Evolutionary conservation across 768 basidiomycete genomes (phyloP).

Genomic region (Boletus edulis): DNA sequence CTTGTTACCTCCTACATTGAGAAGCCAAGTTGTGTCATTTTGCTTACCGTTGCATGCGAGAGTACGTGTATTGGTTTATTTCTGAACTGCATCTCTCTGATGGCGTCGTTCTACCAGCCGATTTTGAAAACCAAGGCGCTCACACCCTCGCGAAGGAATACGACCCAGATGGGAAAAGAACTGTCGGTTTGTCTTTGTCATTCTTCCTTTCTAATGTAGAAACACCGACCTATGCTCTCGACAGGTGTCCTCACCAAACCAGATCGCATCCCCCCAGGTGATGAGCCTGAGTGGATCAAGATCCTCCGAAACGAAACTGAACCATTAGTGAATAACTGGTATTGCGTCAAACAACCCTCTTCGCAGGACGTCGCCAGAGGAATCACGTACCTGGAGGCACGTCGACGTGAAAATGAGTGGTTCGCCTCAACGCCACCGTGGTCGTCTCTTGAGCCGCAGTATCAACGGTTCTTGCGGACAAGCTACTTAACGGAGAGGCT

Average conservation of each 20-base stretch:
- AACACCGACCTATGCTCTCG: neutral
- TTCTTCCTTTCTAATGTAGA: slow-evolving; percentile 29
- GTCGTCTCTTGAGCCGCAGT: slow-evolving; percentile 48
- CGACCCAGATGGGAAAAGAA: slow-evolving; percentile 63
- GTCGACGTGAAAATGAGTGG: slow-evolving; percentile 52
- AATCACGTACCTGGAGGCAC: slow-evolving; percentile 56
- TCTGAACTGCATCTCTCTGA: slow-evolving; percentile 34
- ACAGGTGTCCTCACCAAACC: slow-evolving; percentile 58
- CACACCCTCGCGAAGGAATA: slow-evolving; percentile 58
- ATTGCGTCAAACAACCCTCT: slow-evolving; percentile 40
- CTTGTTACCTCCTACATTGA: slow-evolving; percentile 60
- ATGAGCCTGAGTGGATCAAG: slow-evolving; percentile 45
- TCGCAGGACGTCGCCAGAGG: slow-evolving; percentile 22
- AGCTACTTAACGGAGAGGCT: slow-evolving; percentile 53
- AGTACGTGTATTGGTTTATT: slow-evolving; percentile 13
- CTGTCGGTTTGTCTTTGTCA: slow-evolving; percentile 51
- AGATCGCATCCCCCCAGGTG: slow-evolving; percentile 46
- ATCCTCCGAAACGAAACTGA: slow-evolving; percentile 54
- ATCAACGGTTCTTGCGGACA: slow-evolving; percentile 56
- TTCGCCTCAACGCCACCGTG: slow-evolving; percentile 55
- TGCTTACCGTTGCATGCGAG: slow-evolving; percentile 57
- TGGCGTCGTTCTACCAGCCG: slow-evolving; percentile 48
- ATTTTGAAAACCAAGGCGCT: slow-evolving; percentile 79
- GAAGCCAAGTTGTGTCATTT: slow-evolving; percentile 65
- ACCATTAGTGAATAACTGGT: slow-evolving; percentile 30